phyloP scores from a whole-genome alignment of 192 early-diverging fungal species.

The Backusella circina region DNA sequence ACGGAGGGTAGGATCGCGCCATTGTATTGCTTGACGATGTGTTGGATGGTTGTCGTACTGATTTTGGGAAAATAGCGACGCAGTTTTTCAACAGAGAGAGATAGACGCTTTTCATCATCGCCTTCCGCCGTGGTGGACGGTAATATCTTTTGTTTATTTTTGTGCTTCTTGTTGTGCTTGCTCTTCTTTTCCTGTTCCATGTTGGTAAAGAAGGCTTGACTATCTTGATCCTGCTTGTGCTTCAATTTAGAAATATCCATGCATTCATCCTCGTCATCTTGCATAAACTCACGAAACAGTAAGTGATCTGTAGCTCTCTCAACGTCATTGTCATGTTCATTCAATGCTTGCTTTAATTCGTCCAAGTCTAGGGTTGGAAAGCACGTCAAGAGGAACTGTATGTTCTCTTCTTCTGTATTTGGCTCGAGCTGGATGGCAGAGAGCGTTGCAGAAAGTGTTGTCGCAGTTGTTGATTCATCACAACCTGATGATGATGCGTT shows the following conservation, averaged over 20 bases:
- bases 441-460: background rate
- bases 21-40: background rate
- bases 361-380: conserved; percentile 8
- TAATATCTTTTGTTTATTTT: background rate
- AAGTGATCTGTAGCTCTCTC: conserved; percentile 20
- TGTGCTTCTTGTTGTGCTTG: conserved; percentile 2
- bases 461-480: background rate
- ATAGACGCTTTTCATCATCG: background rate
- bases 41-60: background rate
- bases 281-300: background rate
- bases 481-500: background rate
- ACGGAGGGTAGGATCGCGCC: conserved; percentile 20
- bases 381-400: conserved; percentile 20
- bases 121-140: background rate
- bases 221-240: background rate
- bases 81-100: background rate
- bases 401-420: background rate
- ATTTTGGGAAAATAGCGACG: conserved; percentile 6
- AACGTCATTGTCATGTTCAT: background rate
- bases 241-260: background rate
- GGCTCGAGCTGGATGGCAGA: background rate
- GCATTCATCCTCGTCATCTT: conserved; percentile 1
- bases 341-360: background rate
- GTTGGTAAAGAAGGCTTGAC: background rate
- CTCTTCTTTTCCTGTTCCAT: background rate